Conservation (phyloP, 139 green algal genomes). For the Coccomyxa sp. region DNA sequence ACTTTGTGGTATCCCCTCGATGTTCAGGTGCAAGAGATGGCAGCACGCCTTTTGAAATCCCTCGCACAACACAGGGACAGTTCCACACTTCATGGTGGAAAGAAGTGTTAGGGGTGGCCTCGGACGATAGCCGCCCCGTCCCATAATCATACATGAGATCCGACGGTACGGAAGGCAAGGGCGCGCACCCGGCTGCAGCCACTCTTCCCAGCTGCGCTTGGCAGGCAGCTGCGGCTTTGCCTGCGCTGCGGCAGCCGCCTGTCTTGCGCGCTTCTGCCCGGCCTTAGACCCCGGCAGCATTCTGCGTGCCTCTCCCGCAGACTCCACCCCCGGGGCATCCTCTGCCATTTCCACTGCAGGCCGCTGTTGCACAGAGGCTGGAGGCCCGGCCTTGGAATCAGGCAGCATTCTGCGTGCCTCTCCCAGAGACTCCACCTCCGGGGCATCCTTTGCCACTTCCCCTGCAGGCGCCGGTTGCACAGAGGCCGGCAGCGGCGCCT, state of each 20-base stretch:
- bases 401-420: background rate
- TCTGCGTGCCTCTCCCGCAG: background rate
- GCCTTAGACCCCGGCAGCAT: background rate
- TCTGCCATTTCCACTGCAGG: background rate
- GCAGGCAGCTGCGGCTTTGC: background rate
- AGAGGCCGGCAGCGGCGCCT: background rate
- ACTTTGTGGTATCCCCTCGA: too few species aligned
- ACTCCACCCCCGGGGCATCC: background rate
- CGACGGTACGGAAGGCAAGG: too few species aligned
- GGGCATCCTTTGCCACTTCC: background rate
- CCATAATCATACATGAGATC: too few species aligned
- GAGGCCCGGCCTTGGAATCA: background rate
- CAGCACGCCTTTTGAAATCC: too few species aligned
- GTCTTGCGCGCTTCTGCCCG: constrained; percentile 4
- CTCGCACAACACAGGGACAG: too few species aligned
- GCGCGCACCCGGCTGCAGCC: background rate
- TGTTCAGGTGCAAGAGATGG: too few species aligned
- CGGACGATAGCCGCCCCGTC: too few species aligned
- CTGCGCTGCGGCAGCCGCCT: constrained; percentile 3
- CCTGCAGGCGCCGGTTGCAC: background rate
- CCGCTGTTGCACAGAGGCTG: background rate
- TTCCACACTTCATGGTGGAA: too few species aligned
- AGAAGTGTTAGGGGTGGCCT: too few species aligned
- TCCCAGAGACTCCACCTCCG: background rate
- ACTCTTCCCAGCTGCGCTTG: background rate